phyloP scores from a whole-genome alignment of 805 yeast genomes.

The Maudiozyma serrabonitensis region DNA sequence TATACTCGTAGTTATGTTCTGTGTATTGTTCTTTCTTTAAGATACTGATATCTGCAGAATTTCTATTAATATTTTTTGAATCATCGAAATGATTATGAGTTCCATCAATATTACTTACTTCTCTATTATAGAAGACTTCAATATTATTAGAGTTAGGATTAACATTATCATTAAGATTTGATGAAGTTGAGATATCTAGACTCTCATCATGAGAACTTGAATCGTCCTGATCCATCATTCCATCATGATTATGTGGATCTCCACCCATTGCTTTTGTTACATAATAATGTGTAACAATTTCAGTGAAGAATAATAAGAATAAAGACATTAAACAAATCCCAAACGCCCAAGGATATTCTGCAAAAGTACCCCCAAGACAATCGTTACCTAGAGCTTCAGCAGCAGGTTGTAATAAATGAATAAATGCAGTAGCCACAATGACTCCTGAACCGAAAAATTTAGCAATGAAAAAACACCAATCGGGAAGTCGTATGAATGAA shows the following conservation, averaged over 20 bases:
- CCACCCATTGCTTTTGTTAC: constrained; percentile 29
- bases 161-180: background rate
- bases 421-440: constrained; percentile 71
- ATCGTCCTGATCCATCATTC: background rate
- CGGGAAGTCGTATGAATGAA: constrained; percentile 49
- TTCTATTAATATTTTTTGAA: background rate
- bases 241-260: constrained; percentile 4
- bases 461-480: constrained; percentile 55
- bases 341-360: constrained; percentile 46
- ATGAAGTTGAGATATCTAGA: background rate
- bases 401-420: constrained; percentile 67
- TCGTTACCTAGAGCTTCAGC: constrained; percentile 40
- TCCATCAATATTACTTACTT: background rate
- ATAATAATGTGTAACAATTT: constrained; percentile 37
- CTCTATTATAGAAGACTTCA: background rate
- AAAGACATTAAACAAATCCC: constrained; percentile 44
- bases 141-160: background rate
- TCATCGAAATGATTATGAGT: no score
- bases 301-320: constrained; percentile 40
- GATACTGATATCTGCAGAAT: background rate
- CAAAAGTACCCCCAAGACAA: constrained; percentile 56
- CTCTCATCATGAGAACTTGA: background rate
- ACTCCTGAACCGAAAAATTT: constrained; percentile 81
- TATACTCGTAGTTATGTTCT: background rate
- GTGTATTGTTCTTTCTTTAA: background rate